Base-by-base conservation (phyloP, 306 rosid species). In the Ziziphus jujuba region DNA sequence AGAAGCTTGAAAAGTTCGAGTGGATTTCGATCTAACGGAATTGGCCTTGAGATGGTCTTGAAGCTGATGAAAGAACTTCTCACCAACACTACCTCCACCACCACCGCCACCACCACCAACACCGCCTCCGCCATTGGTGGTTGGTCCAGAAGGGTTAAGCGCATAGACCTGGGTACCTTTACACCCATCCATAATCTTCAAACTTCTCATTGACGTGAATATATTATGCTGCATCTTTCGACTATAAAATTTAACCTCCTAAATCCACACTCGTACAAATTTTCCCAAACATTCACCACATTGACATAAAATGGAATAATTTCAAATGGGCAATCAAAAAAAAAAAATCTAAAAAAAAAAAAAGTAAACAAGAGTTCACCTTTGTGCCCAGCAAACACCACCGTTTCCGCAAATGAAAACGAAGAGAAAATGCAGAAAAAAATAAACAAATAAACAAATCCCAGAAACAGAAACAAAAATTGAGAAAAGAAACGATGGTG, bases 121-220 rank as follows among this genome's bases (percentile, higher is more conserved):
- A 9, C 70, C 63, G 24, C 28, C 61, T 16, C 1, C 45, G 22
- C 74, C n/a, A 38, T 36, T n/a, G 43, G 69, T n/a, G 33, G 69
- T 2, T 16, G 70, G 57, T 0, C 71, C 77, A 38, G 84, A 61
- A n/a, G 84, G 81, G 40, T 80, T 89, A 40, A 84, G 23, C 17
- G 92, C 80, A 52, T 82, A 86, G 25, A 86, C 84, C 67, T 88
- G 97, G 33, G 86, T 84, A 6, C 86, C 87, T 48, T 84, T 91
- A 80, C 97, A 91, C 56, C 96, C 95, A 13, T 91, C 97, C 75
- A 91, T 82, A 77, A 91, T 80, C 78, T 88, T 88, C 76, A 91
- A 52, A 67, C 96, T 88, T 19, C 97, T 95, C 87, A 88, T 88
- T 79, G 90, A 79, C 6, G 82, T 22, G 53, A 88, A 80, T 69